Evolutionary conservation across 2,329 filamentous ascomycete genomes (phyloP).

Genomic region (Ophiocordyceps camponoti-saundersi): DNA sequence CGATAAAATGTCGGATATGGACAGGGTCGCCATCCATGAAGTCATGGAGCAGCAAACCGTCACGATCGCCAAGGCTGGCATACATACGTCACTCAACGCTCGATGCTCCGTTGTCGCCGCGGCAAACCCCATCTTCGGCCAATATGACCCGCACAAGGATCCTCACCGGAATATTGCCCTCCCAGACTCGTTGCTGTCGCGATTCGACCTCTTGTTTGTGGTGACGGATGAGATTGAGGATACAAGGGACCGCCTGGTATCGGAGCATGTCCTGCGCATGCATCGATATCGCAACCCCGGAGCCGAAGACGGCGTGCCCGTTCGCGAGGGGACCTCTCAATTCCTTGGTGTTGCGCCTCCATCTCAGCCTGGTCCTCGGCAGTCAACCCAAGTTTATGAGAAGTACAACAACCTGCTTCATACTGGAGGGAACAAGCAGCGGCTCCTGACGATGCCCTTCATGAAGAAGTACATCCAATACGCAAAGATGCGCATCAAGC

Average conservation of each 20-base stretch:
- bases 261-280: constrained; percentile 96
- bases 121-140: constrained; percentile 85
- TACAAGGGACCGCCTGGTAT: constrained; percentile 72
- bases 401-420: constrained; percentile 96
- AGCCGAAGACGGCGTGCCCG: constrained; percentile 83
- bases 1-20: constrained; percentile 96
- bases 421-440: constrained; percentile 60
- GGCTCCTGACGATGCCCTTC: constrained; percentile 90
- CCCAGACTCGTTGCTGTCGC: constrained; percentile 96
- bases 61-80: constrained; percentile 94
- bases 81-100: constrained; percentile 92
- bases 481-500: constrained; percentile 81
- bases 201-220: constrained; percentile 98
- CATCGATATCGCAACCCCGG: constrained; percentile 87
- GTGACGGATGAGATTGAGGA: constrained; percentile 96
- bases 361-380: constrained; percentile 53
- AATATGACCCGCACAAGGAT: constrained; percentile 91
- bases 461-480: constrained; percentile 99
- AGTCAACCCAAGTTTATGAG: constrained; percentile 78
- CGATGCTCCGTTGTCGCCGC: constrained; percentile 90
- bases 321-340: constrained; percentile 74
- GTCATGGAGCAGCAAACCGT: constrained; percentile 99
- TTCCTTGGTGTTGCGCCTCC: constrained; percentile 77
- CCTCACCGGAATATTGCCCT: constrained; percentile 94
- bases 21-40: constrained; percentile 98